A percentile compares a stretch with the other conserved stretches of the same genome.
phyloP scores from a whole-genome alignment of 2,329 filamentous ascomycete genomes.

The Tolypocladium inflatum region DNA sequence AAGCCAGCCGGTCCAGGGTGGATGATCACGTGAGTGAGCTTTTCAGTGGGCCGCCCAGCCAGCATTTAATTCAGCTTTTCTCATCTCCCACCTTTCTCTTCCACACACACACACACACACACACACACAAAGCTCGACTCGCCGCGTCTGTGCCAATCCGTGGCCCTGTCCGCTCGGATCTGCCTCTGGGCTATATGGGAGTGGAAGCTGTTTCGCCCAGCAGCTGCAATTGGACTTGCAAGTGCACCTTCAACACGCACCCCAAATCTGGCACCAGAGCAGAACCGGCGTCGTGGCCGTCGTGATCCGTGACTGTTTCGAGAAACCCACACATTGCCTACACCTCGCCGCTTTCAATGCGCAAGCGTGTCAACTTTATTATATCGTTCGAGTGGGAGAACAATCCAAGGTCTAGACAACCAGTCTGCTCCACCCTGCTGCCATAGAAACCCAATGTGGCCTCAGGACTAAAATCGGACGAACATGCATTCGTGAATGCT shows the following conservation, averaged over 20 bases:
- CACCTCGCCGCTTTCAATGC: slow-evolving; percentile 49
- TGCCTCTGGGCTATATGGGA: neutral
- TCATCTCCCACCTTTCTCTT: neutral
- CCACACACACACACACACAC: neutral
- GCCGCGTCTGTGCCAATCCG: neutral
- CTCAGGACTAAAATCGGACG: slow-evolving; percentile 56
- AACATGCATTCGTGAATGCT: slow-evolving; percentile 29
- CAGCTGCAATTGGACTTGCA: neutral
- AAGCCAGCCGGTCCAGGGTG: neutral
- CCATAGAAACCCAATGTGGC: slow-evolving; percentile 43
- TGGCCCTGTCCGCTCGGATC: neutral
- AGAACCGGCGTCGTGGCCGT: neutral
- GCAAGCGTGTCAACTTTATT: slow-evolving; percentile 49
- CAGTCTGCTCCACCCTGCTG: slow-evolving; percentile 58
- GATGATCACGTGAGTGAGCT: neutral
- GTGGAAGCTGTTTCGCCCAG: neutral
- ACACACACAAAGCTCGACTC: neutral
- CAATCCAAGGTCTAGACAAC: slow-evolving; percentile 56
- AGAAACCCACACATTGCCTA: slow-evolving; percentile 49
- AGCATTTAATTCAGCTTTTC: neutral
- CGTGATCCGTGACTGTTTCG: neutral
- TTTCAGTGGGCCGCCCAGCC: neutral
- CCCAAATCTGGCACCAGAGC: neutral
- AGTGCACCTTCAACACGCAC: slow-evolving; percentile 1
- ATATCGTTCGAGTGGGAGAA: slow-evolving; percentile 54